A percentile compares a stretch with the other conserved stretches of the same genome.
phyloP scores from a whole-genome alignment of 2,329 filamentous ascomycete genomes.

The Metarhizium brunneum region DNA sequence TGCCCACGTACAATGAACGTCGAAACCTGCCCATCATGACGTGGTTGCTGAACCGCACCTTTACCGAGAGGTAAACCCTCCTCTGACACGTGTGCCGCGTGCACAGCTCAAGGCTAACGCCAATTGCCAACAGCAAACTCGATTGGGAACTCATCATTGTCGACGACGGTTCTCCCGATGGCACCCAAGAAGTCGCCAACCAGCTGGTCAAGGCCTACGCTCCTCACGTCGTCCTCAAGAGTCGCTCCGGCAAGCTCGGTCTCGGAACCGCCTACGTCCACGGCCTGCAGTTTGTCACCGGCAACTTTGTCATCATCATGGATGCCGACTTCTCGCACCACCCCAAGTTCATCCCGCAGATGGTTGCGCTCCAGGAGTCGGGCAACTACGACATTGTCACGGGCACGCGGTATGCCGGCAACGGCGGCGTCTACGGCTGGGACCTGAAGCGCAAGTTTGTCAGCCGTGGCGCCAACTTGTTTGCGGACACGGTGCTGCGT shows the following conservation, averaged over 20 bases:
- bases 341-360: constrained; percentile 95
- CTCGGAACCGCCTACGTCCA: constrained; percentile 95
- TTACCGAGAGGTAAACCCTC: constrained; percentile 68
- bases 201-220: constrained; percentile 84
- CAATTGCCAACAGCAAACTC: constrained; percentile 55
- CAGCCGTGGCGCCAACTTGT: constrained; percentile 81
- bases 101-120: not conserved
- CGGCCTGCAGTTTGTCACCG: constrained; percentile 79
- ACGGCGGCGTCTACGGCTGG: constrained; percentile 92
- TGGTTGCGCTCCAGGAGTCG: constrained; percentile 72
- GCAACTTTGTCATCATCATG: constrained; percentile 99
- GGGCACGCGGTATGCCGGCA: constrained; percentile 83
- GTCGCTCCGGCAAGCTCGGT: constrained; percentile 90
- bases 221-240: constrained; percentile 71
- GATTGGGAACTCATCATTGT: constrained; percentile 98
- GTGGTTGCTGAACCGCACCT: constrained; percentile 88
- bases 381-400: constrained; percentile 93
- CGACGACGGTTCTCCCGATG: constrained; percentile 95
- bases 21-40: constrained; percentile 92
- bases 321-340: constrained; percentile 99
- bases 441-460: constrained; percentile 86
- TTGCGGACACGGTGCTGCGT: constrained; percentile 87
- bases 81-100: not conserved
- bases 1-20: constrained; percentile 98
- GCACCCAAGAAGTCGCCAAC: constrained; percentile 80